Evolutionary conservation across 495 filamentous ascomycete species (phyloP).

Genomic region (Echria macrotheca): DNA sequence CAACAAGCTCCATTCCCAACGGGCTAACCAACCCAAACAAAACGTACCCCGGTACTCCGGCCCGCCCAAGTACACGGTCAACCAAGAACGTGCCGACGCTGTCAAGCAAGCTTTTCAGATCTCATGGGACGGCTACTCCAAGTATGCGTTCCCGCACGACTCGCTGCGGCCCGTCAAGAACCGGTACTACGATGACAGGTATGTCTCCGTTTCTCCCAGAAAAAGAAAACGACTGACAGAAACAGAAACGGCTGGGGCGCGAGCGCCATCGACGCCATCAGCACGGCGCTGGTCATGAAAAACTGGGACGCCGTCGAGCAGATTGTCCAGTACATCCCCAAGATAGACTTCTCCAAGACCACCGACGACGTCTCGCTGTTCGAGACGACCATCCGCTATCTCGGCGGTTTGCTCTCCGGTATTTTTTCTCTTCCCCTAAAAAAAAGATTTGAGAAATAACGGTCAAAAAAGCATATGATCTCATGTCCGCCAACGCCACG

Average conservation of each 20-base stretch:
- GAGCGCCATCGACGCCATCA: conserved; percentile 75
- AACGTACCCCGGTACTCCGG: not conserved
- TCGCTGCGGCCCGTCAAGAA: conserved; percentile 67
- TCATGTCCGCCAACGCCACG: conserved; percentile 55
- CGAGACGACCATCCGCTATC: conserved; percentile 86
- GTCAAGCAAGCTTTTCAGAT: conserved; percentile 70
- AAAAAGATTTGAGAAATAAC: no score
- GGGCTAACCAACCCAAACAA: not conserved
- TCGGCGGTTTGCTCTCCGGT: conserved; percentile 73
- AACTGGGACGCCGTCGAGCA: conserved; percentile 59
- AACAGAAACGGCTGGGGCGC: conserved; percentile 82
- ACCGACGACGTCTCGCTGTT: conserved; percentile 63
- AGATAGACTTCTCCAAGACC: conserved; percentile 63
- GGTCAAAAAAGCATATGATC: no score
- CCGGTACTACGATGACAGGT: conserved; percentile 63
- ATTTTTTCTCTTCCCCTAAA: no score
- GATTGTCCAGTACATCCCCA: conserved; percentile 63
- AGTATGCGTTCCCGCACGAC: conserved; percentile 76
- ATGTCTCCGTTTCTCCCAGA: conserved; percentile 14
- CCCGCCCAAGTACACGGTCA: conserved; percentile 21
- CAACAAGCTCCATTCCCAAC: no score
- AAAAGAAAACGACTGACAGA: no score
- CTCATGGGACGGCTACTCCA: conserved; percentile 76
- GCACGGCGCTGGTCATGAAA: conserved; percentile 74
- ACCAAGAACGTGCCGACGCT: conserved; percentile 48